phyloP scores from a whole-genome alignment of 2,329 filamentous ascomycete species.

The Alternaria postmessia region DNA sequence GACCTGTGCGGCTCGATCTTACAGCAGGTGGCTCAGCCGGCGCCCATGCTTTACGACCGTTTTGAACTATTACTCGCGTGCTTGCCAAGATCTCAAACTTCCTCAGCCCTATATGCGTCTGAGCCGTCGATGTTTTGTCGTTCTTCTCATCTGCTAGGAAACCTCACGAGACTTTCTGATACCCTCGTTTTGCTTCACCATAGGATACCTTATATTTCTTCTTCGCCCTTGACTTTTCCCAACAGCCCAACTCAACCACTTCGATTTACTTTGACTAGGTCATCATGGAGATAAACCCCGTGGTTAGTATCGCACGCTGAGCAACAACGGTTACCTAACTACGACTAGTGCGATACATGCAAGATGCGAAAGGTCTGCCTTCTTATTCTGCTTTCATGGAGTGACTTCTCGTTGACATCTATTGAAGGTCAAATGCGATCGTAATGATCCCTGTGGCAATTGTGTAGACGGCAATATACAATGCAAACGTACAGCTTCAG shows the following conservation, averaged over 20 bases:
- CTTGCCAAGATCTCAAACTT: neutral
- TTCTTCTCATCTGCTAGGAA: neutral
- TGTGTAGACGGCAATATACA: constrained; percentile 31
- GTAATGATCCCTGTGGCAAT: constrained; percentile 35
- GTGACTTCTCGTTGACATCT: neutral
- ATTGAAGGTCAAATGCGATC: constrained; percentile 29
- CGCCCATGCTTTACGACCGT: neutral
- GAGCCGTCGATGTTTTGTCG: neutral
- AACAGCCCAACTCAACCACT: no score
- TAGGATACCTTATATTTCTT: no score
- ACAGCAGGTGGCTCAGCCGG: neutral
- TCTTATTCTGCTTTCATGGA: neutral
- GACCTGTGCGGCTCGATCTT: neutral
- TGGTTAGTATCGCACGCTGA: neutral
- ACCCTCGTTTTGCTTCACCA: no score
- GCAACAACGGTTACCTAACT: neutral
- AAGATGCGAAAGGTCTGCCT: neutral
- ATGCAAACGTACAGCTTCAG: constrained; percentile 24
- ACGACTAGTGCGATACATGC: neutral
- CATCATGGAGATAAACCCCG: neutral
- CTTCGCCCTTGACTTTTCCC: no score
- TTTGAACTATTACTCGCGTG: neutral
- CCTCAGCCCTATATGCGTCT: neutral
- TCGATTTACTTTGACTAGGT: neutral
- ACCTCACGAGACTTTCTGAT: no score